Base-by-base conservation (phyloP, 805 yeast genomes). In the Kurtzmaniella cleridarum region DNA sequence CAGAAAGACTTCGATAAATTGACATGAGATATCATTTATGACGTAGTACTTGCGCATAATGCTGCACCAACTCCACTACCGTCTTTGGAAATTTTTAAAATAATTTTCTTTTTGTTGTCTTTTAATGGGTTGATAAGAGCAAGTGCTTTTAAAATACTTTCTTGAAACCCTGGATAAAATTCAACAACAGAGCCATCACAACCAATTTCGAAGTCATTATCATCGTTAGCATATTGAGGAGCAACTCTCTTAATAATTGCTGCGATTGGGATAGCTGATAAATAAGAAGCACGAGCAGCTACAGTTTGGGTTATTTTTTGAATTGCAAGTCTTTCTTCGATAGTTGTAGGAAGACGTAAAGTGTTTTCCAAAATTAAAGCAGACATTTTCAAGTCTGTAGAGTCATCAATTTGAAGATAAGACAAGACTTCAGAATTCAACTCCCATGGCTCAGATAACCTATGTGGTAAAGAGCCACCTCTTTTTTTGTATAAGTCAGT, bases 21-120 rank as follows among this genome's bases (percentile, higher is more conserved):
- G n/a, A n/a, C n/a, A n/a, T n/a, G n/a, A n/a, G 30, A 34, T 27
- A 6, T 24, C 35, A 43, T 27, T 32, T 10, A 37, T 8, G 24
- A 12, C 12, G 59, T 55, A 16, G 55, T 48, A 47, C 69, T 57
- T 9, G 96, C 97, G 67, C 96, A 87, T 44, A 91, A 69, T 2
- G 98, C 98, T 34, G 97, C 98, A 48, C 98, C 98, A 32, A 90
- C 96, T 43, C 96, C 96, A 41, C 95, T 83, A 34, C 98, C 98
- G 55, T 93, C 98, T 60, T 87, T 86, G 24, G 97, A 93, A 48
- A 90, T 81, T 46, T 79, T 79, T 44, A 91, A 66, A 50, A 79
- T 83, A 34, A 88, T 69, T 53, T 85, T 79, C 62, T 87, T 78
- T 51, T 79, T 87, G 43, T 82, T 79, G 34, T 84, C 83, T 32